A percentile compares a stretch with the other conserved stretches of the same genome.
These are phyloP conservation scores for Diaporthe aspalathi DNA, from an alignment of 2,329 filamentous ascomycete species.

Conservation along the genomic window DNA sequence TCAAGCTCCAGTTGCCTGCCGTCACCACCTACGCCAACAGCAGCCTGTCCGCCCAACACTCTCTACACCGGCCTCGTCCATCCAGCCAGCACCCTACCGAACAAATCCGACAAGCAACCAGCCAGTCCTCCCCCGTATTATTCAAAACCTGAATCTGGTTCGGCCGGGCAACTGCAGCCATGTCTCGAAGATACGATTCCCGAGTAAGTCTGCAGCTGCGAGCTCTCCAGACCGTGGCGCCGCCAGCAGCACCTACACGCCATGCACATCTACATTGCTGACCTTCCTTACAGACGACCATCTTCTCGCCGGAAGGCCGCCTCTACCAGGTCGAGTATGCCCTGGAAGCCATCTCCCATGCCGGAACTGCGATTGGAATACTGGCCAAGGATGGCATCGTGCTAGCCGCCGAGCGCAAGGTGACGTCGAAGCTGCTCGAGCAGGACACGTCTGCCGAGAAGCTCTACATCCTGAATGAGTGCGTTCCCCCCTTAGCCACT, in stretches of 20 bases:
- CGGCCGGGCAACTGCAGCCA: slow-evolving; percentile 56
- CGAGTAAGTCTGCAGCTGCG: slow-evolving; percentile 71
- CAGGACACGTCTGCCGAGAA: slow-evolving; percentile 99
- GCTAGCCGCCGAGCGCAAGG: slow-evolving; percentile 96
- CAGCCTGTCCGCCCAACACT: slow-evolving; percentile 40
- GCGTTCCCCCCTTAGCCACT: slow-evolving; percentile 49
- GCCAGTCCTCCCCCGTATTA: background rate
- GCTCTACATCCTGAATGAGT: slow-evolving; percentile 99
- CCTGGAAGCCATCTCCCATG: slow-evolving; percentile 97
- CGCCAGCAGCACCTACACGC: background rate
- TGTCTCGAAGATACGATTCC: slow-evolving; percentile 98
- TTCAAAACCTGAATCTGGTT: slow-evolving; percentile 26
- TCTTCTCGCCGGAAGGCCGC: slow-evolving; percentile 98
- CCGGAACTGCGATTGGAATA: slow-evolving; percentile 95
- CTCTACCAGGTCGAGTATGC: slow-evolving; percentile 99
- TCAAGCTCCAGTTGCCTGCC: slow-evolving; percentile 40
- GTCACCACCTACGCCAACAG: slow-evolving; percentile 40
- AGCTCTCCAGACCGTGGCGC: background rate
- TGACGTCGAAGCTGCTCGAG: slow-evolving; percentile 98
- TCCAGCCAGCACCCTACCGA: slow-evolving; percentile 19
- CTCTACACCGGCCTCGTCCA: slow-evolving; percentile 13
- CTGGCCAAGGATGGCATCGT: slow-evolving; percentile 98
- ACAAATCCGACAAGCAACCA: slow-evolving; percentile 19
- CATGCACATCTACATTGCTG: slow-evolving; percentile 25
- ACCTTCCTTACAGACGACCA: slow-evolving; percentile 79